Conservation (phyloP, 2,329 filamentous ascomycete genomes). For the Sporothrix brasiliensis region DNA sequence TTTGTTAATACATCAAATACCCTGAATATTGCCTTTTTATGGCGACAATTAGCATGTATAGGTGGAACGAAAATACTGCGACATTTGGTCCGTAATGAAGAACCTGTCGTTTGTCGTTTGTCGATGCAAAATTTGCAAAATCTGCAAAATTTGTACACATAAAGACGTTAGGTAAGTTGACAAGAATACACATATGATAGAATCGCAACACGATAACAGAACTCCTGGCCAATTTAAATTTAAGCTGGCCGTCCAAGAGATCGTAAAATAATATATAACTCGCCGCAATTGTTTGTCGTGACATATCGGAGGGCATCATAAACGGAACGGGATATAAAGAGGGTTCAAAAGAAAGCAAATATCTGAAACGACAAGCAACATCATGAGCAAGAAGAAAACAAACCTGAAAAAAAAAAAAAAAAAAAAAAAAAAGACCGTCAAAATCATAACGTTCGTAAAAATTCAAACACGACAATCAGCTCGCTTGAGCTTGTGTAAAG, state of each 20-base stretch:
- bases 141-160: not conserved
- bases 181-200: constrained; percentile 6
- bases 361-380: not conserved
- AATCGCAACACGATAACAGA: not conserved
- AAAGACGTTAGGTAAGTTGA: constrained; percentile 1
- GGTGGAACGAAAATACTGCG: not conserved
- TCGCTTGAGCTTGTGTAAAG: constrained; percentile 36
- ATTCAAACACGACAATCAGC: not conserved
- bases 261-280: not conserved
- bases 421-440: constrained; percentile 4
- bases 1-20: constrained; percentile 10
- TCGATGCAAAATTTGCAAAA: not conserved
- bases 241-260: not conserved
- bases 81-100: no score
- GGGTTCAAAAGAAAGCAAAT: not conserved
- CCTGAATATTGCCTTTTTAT: not conserved
- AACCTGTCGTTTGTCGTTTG: not conserved
- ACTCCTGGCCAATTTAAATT: constrained; percentile 8
- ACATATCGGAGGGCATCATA: constrained; percentile 26
- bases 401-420: not conserved
- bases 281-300: constrained; percentile 19
- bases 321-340: constrained; percentile 22
- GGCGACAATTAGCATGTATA: not conserved
- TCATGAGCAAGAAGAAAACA: not conserved
- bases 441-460: constrained; percentile 16